phyloP scores from a whole-genome alignment of 1,139 yeast genomes.

The Lodderomyces jiufengensis region DNA sequence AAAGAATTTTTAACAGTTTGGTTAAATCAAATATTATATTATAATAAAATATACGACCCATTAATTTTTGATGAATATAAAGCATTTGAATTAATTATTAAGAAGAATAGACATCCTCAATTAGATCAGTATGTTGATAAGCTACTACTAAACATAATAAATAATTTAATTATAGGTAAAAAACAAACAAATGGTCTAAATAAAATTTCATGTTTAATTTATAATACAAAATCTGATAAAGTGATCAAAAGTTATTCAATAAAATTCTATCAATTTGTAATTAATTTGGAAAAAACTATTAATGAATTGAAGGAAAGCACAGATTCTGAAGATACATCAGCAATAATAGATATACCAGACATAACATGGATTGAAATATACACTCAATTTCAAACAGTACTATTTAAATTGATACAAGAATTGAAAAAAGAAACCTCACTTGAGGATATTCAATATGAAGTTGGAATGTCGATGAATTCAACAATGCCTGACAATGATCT shows the following conservation, averaged over 20 bases:
- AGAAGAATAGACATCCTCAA: constrained; percentile 41
- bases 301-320: constrained; percentile 5
- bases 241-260: constrained; percentile 25
- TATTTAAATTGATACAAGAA: constrained; percentile 32
- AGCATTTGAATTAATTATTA: constrained; percentile 39
- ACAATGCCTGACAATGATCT: constrained; percentile 9
- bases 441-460: background rate
- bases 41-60: constrained; percentile 41
- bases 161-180: constrained; percentile 11
- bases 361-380: constrained; percentile 34
- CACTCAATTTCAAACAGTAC: constrained; percentile 27
- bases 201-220: constrained; percentile 18
- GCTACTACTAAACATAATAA: constrained; percentile 17
- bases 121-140: constrained; percentile 35
- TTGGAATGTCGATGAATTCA: background rate
- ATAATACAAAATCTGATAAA: constrained; percentile 18
- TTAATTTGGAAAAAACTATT: constrained; percentile 14
- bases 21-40: constrained; percentile 45
- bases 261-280: constrained; percentile 23
- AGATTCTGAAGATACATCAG: constrained; percentile 9
- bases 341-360: constrained; percentile 21
- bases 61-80: constrained; percentile 34
- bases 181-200: constrained; percentile 10
- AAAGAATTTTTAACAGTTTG: constrained; percentile 41
- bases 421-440: constrained; percentile 11